A percentile compares a stretch with the other conserved stretches of the same genome.
phyloP scores from a whole-genome alignment of 2,329 filamentous ascomycete genomes.

The Rutstroemia sp. region DNA sequence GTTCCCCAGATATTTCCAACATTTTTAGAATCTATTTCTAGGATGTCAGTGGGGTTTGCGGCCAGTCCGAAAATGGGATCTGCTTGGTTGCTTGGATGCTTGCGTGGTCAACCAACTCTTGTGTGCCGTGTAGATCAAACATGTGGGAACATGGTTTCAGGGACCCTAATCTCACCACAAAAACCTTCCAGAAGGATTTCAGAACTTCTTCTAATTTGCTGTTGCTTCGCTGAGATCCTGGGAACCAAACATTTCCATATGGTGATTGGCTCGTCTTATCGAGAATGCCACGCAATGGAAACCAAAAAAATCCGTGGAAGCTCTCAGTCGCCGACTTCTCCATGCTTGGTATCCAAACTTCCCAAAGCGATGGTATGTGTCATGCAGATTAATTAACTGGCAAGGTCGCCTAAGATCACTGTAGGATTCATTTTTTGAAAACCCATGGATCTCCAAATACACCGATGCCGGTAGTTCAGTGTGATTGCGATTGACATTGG shows the following conservation, averaged over 20 bases:
- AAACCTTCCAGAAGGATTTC: not conserved
- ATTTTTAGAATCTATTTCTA: not conserved
- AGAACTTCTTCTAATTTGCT: not conserved
- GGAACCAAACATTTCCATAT: not conserved
- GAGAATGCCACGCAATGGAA: not conserved
- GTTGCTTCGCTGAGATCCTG: no score
- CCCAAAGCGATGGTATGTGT: not conserved
- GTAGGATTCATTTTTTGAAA: no score
- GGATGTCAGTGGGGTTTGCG: not conserved
- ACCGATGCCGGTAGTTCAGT: not conserved
- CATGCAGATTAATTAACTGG: not conserved
- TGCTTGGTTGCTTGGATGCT: no score
- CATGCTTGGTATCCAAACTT: not conserved
- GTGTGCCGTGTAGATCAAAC: not conserved
- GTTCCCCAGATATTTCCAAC: not conserved
- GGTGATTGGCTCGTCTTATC: not conserved
- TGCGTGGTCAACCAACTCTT: no score
- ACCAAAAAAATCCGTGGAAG: not conserved
- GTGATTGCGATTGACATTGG: not conserved
- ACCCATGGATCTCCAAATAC: not conserved
- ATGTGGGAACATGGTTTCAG: not conserved
- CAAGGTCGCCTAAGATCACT: no score
- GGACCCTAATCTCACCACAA: not conserved
- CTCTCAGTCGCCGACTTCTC: not conserved
- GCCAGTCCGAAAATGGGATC: no score